Base-by-base conservation (phyloP, 2,329 filamentous ascomycete genomes). In the Xylariaceae sp. region DNA sequence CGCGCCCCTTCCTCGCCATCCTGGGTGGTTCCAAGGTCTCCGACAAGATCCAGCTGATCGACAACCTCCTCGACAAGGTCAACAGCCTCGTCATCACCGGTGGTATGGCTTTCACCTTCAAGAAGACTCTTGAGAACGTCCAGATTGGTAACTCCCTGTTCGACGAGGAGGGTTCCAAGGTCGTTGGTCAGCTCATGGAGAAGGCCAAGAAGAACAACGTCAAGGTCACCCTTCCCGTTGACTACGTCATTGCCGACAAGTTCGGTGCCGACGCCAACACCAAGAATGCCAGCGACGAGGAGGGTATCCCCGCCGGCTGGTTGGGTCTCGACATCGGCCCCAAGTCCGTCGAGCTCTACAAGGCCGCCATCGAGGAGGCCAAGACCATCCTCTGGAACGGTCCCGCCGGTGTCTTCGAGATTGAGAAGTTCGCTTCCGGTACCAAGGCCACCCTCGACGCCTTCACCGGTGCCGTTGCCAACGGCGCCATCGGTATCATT, bases 311-410 rank as follows among this genome's bases (percentile, higher is more conserved):
- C 64, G 92, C 97, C 72, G 94, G 92, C 75, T 97, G 89, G 91
- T 92, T 96, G 90, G 94, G 94, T 73, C 88, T 99, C 53, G 94
- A 99, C 80, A 94, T 91, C 73, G 94, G 94, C 60, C 83, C 88
- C 66, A 87, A 97, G 87, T 92, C 88, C 67, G 82, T 95, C 71
- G 85, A 92, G 80, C 84, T 95, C 59, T 97, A 89, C 87, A 86
- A 93, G 82, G 80, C 88, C 73, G 87, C 92, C 67, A 97, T 99
- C 68, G 82, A 82, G 66, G 87, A 93, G 71, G 86, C 93, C 66
- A 87, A 97, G 84, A 99, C 94, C 59, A 97, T 99, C 75, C 89
- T 99, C 65, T 99, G 94, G 94, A 99, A 99, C 82, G 94, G 94
- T 58, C 94, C 94, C 57, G 87, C 93, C 13, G 94, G 94, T 76